A percentile compares a stretch with the other conserved stretches of the same genome.
Evolutionary conservation across 1,139 yeast species (phyloP).

Genomic region (Sugiyamaella neomexicana): DNA sequence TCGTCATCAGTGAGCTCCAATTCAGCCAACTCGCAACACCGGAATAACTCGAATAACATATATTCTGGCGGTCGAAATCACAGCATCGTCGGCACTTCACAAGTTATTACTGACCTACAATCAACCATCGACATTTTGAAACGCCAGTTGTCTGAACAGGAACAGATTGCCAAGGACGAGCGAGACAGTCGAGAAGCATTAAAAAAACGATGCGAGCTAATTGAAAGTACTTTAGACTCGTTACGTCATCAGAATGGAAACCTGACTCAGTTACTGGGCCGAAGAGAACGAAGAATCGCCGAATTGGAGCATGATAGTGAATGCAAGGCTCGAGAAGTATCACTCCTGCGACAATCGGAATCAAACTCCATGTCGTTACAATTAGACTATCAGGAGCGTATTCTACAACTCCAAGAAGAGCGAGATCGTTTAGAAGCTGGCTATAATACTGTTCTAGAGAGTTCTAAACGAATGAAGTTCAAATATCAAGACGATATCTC

Average conservation of each 20-base stretch:
- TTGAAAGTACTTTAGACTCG: conserved; percentile 32
- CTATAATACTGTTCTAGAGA: conserved; percentile 30
- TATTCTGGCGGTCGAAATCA: conserved; percentile 5
- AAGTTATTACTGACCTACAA: conserved; percentile 35
- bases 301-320: conserved; percentile 28
- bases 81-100: conserved; percentile 23
- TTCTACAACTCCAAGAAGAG: conserved; percentile 24
- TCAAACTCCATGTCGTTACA: conserved; percentile 14
- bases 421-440: conserved; percentile 28
- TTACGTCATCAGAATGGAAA: conserved; percentile 35
- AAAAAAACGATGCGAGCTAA: conserved; percentile 30
- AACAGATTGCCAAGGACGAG: conserved; percentile 32
- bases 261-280: conserved; percentile 30
- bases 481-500: conserved; percentile 28
- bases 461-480: conserved; percentile 27
- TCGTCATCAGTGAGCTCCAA: conserved; percentile 8
- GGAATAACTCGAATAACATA: neutral
- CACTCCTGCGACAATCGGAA: conserved; percentile 18
- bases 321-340: conserved; percentile 20
- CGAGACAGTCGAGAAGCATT: conserved; percentile 29
- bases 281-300: conserved; percentile 35
- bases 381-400: conserved; percentile 14
- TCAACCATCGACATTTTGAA: conserved; percentile 31
- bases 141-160: conserved; percentile 32
- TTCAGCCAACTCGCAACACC: conserved; percentile 1